Evolutionary conservation across 495 filamentous ascomycete species (phyloP), one percentile per base, ranked within the genome.

Genomic region (Hypoxylon lenormandii): DNA sequence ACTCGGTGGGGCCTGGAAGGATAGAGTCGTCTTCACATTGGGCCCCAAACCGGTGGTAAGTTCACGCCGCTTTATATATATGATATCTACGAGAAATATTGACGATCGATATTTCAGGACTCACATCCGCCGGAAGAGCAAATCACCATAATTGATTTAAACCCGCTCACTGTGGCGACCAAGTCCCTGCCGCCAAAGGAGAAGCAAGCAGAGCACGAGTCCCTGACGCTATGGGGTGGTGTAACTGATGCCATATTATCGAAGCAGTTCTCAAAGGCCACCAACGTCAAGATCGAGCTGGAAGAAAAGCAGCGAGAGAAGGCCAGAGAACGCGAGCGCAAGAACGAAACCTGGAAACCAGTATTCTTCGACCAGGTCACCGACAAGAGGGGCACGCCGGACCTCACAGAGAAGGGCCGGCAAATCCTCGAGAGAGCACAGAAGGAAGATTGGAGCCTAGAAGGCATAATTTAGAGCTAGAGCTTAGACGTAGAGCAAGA

Each of bases 261-360:
- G 64, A 97, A 92, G 77, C 92, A 94, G 69, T 98, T 87, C 77
- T 85, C 85, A 42, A 87, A 89, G 64, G 95, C 95, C 12, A 98
- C 94, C 46, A 87, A 86, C 37, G 78, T 93, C 43, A 98, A 98
- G 79, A 86, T 92, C 46, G 92, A 96, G 69, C 87, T 98, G 10
- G 94, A 98, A 78, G 94, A 98, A 72, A 85, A 87, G 16, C 94
- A 98, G 77, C 85, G 94, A 33, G 85, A 91, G 69, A 92, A 90
- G 77, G 93, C 92, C 1, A 86, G 90, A n/a, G 88, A 92, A 64
- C 83, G 94, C 22, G 88, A 91, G 63, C 82, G 80, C 11, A 84
- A 82, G 8, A 82, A 85, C 15, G 84, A 85, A 49, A 82, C 88
- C 15, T 98, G 92, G 91, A 83, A 89, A 61, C 95, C 95, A n/a